phyloP scores from a whole-genome alignment of 805 yeast species.

The Yamadazyma insecticola region DNA sequence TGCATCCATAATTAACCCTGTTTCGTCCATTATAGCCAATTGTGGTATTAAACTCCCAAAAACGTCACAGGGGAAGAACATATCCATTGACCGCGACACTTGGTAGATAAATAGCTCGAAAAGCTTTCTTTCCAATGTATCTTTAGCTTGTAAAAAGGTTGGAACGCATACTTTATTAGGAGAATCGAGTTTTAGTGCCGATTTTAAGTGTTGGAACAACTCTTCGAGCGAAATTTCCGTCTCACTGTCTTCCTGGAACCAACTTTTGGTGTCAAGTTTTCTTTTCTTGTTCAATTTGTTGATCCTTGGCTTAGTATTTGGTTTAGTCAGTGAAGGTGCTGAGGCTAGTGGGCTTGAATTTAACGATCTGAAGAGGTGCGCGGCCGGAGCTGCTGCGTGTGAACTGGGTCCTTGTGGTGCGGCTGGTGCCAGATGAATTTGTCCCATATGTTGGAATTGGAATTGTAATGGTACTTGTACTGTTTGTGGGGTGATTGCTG shows the following conservation, averaged over 20 bases:
- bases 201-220: conserved; percentile 19
- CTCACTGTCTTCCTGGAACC: no score
- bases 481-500: no score
- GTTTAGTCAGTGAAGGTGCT: neutral
- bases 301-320: conserved; percentile 27
- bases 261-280: no score
- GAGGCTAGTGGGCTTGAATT: neutral
- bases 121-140: conserved; percentile 23
- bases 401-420: no score
- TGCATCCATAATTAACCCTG: conserved; percentile 33
- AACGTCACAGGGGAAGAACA: conserved; percentile 24
- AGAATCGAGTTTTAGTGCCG: conserved; percentile 15
- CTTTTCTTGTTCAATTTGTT: conserved; percentile 22
- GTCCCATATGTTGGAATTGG: no score
- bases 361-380: no score
- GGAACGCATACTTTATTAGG: conserved; percentile 1
- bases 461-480: no score
- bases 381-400: no score
- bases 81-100: conserved; percentile 26
- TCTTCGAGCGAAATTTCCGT: conserved; percentile 15
- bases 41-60: conserved; percentile 30
- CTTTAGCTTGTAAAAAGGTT: conserved; percentile 10
- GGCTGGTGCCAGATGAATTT: no score
- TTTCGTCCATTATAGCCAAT: conserved; percentile 34
- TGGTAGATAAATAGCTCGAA: conserved; percentile 30